phyloP scores from a whole-genome alignment of 2,329 filamentous ascomycete genomes.

The Monilinia aucupariae region DNA sequence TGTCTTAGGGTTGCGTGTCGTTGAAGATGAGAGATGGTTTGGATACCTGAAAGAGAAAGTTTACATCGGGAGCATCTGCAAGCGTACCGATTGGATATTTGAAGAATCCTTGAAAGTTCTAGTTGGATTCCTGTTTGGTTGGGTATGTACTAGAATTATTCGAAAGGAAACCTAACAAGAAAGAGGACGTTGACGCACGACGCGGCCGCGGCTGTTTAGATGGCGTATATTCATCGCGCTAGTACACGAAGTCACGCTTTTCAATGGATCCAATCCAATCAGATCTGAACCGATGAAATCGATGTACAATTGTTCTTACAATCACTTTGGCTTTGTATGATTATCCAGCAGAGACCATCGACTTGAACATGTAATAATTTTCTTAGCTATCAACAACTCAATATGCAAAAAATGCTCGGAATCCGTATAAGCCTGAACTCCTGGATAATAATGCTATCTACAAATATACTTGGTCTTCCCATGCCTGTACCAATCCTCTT shows the following conservation, averaged over 20 bases:
- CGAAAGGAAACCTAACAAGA: background rate
- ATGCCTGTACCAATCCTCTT: background rate
- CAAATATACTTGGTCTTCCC: background rate
- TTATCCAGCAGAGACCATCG: background rate
- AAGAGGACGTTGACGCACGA: background rate
- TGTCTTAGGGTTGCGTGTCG: background rate
- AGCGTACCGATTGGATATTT: background rate
- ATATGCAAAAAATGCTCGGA: background rate
- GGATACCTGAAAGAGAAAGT: background rate
- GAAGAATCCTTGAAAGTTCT: no score
- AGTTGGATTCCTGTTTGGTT: background rate
- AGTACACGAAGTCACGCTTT: slow-evolving; percentile 5
- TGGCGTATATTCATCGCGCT: background rate
- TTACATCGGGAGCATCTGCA: background rate
- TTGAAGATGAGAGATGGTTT: background rate
- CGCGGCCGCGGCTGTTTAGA: background rate
- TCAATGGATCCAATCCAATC: background rate
- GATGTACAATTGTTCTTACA: background rate
- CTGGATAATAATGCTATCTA: background rate
- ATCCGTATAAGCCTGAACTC: background rate
- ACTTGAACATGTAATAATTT: background rate
- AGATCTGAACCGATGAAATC: background rate
- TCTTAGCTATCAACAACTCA: no score
- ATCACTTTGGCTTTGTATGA: background rate
- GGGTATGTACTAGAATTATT: no score